These are phyloP conservation scores for Jasminum sambac DNA, from an alignment of 257 asterid species.

Conservation along the genomic window DNA sequence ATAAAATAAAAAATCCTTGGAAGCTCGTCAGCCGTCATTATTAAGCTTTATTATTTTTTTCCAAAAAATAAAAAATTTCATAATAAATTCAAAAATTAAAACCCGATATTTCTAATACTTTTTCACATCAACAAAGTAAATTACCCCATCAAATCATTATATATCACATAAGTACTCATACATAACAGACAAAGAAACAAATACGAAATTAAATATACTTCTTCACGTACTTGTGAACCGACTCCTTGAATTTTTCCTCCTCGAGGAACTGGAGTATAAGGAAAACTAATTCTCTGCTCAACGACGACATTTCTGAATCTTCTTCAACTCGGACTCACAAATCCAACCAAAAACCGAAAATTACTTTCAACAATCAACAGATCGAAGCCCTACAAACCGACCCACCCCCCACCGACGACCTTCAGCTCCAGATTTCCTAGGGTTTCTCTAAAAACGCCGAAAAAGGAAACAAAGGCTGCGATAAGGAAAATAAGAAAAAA, in stretches of 20 bases:
- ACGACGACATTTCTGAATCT: slow-evolving; percentile 65
- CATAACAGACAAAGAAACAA: slow-evolving; percentile 17
- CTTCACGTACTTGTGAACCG: slow-evolving; percentile 69
- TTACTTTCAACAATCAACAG: slow-evolving; percentile 37
- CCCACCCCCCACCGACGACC: slow-evolving; percentile 43
- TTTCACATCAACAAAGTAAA: slow-evolving; percentile 7
- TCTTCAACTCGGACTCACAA: slow-evolving; percentile 39
- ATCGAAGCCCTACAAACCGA: slow-evolving; percentile 53
- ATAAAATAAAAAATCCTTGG: not conserved
- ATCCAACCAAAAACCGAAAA: slow-evolving; percentile 24
- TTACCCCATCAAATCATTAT: slow-evolving; percentile 25
- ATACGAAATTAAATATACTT: slow-evolving; percentile 3
- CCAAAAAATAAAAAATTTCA: not conserved
- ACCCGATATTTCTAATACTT: slow-evolving; percentile 21
- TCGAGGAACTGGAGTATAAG: slow-evolving; percentile 93
- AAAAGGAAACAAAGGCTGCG: slow-evolving; percentile 29
- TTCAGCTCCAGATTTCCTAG: slow-evolving; percentile 39
- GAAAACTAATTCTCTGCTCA: slow-evolving; percentile 94
- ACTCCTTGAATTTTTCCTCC: slow-evolving; percentile 96
- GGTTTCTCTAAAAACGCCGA: slow-evolving; percentile 47
- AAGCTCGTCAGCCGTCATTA: slow-evolving; percentile 17
- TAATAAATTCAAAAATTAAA: slow-evolving; percentile 16
- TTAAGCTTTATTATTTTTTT: not conserved
- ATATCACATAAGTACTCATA: slow-evolving; percentile 13
- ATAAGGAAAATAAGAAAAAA: slow-evolving; percentile 20